A percentile compares a stretch with the other conserved stretches of the same genome.
phyloP scores from a whole-genome alignment of 1,284 basidiomycete species.

The Ceratobasidium sp. region DNA sequence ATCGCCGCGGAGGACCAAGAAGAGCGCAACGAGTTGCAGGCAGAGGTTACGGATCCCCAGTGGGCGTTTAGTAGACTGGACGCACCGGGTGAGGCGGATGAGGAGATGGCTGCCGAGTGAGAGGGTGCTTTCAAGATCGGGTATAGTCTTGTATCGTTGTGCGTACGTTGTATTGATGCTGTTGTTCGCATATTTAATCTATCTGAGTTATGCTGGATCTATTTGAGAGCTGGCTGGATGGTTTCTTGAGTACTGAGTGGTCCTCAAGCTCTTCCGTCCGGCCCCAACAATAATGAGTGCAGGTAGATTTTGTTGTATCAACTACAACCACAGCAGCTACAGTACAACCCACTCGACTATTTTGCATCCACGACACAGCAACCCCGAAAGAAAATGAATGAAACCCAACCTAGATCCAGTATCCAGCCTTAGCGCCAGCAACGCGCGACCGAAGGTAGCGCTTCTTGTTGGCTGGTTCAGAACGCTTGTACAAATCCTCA shows the following conservation, averaged over 20 bases:
- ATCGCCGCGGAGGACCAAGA: slow-evolving; percentile 62
- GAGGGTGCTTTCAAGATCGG: no score
- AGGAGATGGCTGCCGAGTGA: slow-evolving; percentile 29
- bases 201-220: not conserved
- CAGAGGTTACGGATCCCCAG: slow-evolving; percentile 61
- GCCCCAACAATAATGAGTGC: no score
- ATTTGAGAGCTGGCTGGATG: no score
- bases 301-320: no score
- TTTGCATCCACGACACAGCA: no score
- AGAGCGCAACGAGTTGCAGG: slow-evolving; percentile 60
- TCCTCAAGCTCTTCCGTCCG: no score
- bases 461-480: not conserved
- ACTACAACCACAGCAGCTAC: no score
- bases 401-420: slow-evolving; percentile 40
- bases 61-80: slow-evolving; percentile 34
- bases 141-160: not conserved
- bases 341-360: no score
- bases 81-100: slow-evolving; percentile 46
- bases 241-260: no score
- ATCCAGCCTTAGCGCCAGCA: slow-evolving; percentile 35
- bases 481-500: not conserved
- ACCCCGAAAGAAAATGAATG: no score
- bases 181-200: not conserved
- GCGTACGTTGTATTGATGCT: not conserved
- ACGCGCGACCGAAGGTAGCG: slow-evolving; percentile 35